Base-by-base conservation (phyloP, 345 rosid genomes). In the Salix udensis region DNA sequence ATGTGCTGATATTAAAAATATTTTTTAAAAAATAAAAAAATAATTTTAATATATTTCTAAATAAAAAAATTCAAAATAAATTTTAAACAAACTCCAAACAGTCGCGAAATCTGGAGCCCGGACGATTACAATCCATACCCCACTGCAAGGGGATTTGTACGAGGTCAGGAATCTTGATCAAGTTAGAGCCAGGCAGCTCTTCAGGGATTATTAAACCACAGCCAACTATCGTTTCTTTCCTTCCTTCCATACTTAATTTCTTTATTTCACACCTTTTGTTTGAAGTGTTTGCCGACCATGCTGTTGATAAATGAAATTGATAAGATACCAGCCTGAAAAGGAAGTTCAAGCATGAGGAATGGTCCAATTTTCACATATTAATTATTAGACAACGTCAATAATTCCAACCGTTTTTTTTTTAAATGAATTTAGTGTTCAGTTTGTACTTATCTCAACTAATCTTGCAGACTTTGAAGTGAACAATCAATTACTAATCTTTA, bases 381-480 rank as follows among this genome's bases (percentile, higher is more conserved):
- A 64, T 62, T 39, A 6, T 6, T 19, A n/a, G 23, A 0, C 2
- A 0, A 2, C 19, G 23, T 18, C 58, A 52, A 3, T 1, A 8
- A 52, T 3, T 52, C 58, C 58, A 18, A 5, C 3, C 0, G 3
- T 30, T 30, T 30, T 2, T 2, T 30, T 30, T 30, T 2, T 2
- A 30, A 2, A 2, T 30, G 30, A 30, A 30, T 2, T 30, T 2
- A 30, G 3, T 30, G 31, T 30, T 30, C 3, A 30, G 2, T 2
- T 30, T 30, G 31, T 0, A 30, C 2, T 2, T 30, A 30, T 34
- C 1, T 34, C 4, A 34, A 34, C 36, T 34, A 34, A 34, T 34
- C 0, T 0, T 4, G 6, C 0, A 34, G 0, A 34, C 4, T 0
- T 0, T 34, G 0, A 0, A 34, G 0, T 34, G 0, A 4, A 34